Evolutionary conservation across 2,329 filamentous ascomycete genomes (phyloP).

Genomic region (Colletotrichum higginsianum): DNA sequence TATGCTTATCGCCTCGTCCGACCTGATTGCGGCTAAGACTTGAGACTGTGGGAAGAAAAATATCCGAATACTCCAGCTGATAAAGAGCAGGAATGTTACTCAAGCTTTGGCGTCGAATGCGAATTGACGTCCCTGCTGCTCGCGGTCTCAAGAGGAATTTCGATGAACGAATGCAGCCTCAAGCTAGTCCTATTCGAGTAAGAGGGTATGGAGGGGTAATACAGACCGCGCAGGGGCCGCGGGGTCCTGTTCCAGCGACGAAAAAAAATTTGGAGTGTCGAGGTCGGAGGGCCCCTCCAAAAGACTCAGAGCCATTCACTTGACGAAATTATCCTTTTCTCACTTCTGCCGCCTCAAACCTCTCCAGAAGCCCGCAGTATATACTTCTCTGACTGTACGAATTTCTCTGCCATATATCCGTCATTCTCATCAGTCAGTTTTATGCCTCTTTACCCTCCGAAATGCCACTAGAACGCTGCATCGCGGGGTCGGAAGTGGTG

Average conservation of each 20-base stretch:
- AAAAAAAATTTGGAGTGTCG: slow-evolving; percentile 41
- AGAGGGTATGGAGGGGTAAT: slow-evolving; percentile 37
- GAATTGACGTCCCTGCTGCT: background rate
- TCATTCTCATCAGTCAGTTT: slow-evolving; percentile 19
- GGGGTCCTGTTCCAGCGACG: slow-evolving; percentile 32
- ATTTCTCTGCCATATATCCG: background rate
- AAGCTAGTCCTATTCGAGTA: slow-evolving; percentile 27
- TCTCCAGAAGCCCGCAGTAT: background rate
- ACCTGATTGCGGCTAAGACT: background rate
- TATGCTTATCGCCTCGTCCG: background rate
- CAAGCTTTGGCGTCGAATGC: background rate
- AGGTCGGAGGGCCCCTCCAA: slow-evolving; percentile 42
- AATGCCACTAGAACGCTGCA: slow-evolving; percentile 10
- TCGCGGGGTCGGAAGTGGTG: slow-evolving; percentile 40
- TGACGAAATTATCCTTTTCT: slow-evolving; percentile 23
- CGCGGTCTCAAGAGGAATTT: background rate
- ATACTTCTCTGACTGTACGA: background rate
- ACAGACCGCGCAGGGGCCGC: slow-evolving; percentile 35
- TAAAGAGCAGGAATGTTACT: background rate
- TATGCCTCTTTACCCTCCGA: background rate
- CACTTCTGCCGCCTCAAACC: slow-evolving; percentile 16
- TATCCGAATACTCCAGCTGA: accelerated
- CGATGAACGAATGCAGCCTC: background rate
- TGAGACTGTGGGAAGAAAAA: no score
- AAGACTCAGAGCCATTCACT: slow-evolving; percentile 32